Conservation (phyloP, 2,329 filamentous ascomycete species). For the Aspergillus pseudonomiae region DNA sequence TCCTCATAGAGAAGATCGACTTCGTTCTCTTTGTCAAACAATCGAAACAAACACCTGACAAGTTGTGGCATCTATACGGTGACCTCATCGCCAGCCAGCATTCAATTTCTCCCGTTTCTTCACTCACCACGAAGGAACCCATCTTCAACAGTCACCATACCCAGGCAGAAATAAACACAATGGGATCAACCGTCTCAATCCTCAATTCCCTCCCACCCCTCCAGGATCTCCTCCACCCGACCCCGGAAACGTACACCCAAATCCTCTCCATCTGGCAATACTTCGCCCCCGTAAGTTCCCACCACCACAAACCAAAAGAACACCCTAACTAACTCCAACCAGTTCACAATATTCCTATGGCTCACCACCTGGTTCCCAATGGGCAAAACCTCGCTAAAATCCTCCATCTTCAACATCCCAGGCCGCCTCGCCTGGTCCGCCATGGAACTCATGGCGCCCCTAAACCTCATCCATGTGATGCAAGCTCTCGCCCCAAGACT, state of each 20-base stretch:
- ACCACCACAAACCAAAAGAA: neutral
- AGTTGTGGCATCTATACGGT: too few species aligned
- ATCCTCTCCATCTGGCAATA: conserved; percentile 45
- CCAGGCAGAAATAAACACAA: conserved; percentile 8
- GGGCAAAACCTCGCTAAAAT: conserved; percentile 79
- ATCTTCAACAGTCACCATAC: neutral
- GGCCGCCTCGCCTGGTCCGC: conserved; percentile 84
- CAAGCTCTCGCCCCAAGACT: conserved; percentile 61
- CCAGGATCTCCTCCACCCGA: conserved; percentile 40
- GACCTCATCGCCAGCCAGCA: neutral
- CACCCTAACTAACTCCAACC: conserved; percentile 20
- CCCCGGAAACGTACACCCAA: conserved; percentile 42
- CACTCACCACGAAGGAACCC: neutral
- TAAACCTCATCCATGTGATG: conserved; percentile 80
- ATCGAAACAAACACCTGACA: too few species aligned
- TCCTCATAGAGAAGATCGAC: neutral
- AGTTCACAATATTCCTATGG: conserved; percentile 79
- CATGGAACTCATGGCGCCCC: conserved; percentile 82
- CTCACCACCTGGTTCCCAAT: conserved; percentile 79
- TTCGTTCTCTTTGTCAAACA: too few species aligned
- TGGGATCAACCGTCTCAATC: conserved; percentile 28
- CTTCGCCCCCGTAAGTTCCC: conserved; percentile 48
- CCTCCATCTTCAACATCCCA: conserved; percentile 77
- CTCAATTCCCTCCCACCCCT: conserved; percentile 29
- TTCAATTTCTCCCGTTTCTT: neutral